Conservation (phyloP, 495 filamentous ascomycete species). For the Pseudomonodictys pantanalensis region DNA sequence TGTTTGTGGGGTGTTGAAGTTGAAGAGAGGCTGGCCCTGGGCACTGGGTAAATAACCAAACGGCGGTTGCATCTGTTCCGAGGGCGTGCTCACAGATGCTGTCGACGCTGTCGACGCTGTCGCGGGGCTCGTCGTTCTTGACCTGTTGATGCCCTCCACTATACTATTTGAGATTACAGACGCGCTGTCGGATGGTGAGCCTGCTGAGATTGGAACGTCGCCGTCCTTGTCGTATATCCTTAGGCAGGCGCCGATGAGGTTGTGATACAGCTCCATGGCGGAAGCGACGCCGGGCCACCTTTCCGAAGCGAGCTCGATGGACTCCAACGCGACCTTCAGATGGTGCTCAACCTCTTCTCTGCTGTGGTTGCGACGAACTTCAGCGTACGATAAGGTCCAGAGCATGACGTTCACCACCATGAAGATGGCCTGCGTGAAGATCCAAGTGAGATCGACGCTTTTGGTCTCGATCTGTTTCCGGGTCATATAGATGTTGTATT, state of each 20-base stretch:
- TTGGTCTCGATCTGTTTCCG: conserved; percentile 69
- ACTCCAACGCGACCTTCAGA: conserved; percentile 67
- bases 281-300: conserved; percentile 86
- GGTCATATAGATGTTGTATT: conserved; percentile 74
- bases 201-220: conserved; percentile 62
- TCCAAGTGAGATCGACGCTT: conserved; percentile 84
- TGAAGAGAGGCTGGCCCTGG: conserved; percentile 24
- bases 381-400: conserved; percentile 82
- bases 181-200: conserved; percentile 48
- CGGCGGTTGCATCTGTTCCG: conserved; percentile 28
- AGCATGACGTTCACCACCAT: conserved; percentile 83
- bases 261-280: conserved; percentile 75
- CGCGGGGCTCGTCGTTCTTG: conserved; percentile 38
- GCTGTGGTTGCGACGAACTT: conserved; percentile 66
- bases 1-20: conserved; percentile 13
- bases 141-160: conserved; percentile 35
- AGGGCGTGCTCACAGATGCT: conserved; percentile 33
- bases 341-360: conserved; percentile 69
- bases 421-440: conserved; percentile 82
- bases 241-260: conserved; percentile 76
- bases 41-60: conserved; percentile 36
- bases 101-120: conserved; percentile 37
- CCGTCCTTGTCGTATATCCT: conserved; percentile 69
- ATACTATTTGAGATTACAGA: conserved; percentile 26
- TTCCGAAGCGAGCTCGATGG: conserved; percentile 69